Percentiles rank a stretch among this genome's conserved stretches.
Conservation (phyloP, 495 filamentous ascomycete genomes). For the Paragyromitra xinjiangensis region DNA sequence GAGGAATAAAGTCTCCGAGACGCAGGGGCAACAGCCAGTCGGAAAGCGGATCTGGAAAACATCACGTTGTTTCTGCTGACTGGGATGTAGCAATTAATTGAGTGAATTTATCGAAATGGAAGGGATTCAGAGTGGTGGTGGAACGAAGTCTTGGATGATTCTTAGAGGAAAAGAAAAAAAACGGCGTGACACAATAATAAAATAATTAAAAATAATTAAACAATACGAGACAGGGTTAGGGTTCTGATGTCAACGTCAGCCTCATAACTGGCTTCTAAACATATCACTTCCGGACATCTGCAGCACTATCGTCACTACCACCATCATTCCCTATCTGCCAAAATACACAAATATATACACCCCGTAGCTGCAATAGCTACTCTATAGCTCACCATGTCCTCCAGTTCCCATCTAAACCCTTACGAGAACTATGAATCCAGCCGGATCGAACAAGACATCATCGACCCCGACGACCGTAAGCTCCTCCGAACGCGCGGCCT, state of each 20-base stretch:
- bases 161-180: neutral
- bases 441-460: constrained; percentile 79
- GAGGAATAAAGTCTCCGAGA: constrained; percentile 43
- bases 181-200: neutral
- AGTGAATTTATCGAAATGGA: neutral
- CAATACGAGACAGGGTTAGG: constrained; percentile 11
- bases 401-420: constrained; percentile 42
- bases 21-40: constrained; percentile 7
- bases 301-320: neutral
- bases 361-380: constrained; percentile 6
- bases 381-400: constrained; percentile 33
- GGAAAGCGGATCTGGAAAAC: constrained; percentile 32
- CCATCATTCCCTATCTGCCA: neutral
- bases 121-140: neutral
- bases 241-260: constrained; percentile 27
- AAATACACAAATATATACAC: neutral
- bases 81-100: neutral
- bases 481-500: constrained; percentile 11
- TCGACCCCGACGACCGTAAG: constrained; percentile 94
- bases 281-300: neutral
- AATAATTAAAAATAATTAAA: neutral
- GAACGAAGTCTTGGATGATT: constrained; percentile 8
- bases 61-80: constrained; percentile 13
- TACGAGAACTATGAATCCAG: constrained; percentile 53
- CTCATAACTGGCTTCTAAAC: constrained; percentile 10